Evolutionary conservation across 2,329 filamentous ascomycete genomes (phyloP), one percentile per base, ranked within the genome.

Genomic region (Alternaria arborescens): DNA sequence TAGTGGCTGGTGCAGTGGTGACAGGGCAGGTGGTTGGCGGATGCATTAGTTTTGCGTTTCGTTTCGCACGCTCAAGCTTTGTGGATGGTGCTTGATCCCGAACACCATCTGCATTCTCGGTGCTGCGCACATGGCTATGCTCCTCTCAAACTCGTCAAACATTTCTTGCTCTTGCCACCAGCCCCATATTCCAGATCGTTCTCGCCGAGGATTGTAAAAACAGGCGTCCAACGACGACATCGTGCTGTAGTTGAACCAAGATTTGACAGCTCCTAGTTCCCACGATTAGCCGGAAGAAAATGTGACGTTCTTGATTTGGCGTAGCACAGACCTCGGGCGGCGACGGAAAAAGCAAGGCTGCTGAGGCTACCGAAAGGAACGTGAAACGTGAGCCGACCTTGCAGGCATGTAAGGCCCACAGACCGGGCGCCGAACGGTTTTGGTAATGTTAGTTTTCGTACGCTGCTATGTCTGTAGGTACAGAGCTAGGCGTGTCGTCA

Each of bases 311-410:
- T 59, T n/a, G 34, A 41, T 40, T n/a, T 28, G 55, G 50, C 40
- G 26, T 26, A 16, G 26, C 30, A 55, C 60, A 38, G 26, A 8
- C 40, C 41, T 62, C 42, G 56, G 55, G 54, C 20, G 22, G 50
- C 42, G 53, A 47, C 54, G 22, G 34, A 52, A 60, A 60, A 55
- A 58, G 46, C 46, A 44, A 58, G 40, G 40, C 43, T 30, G 48
- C 42, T 50, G 32, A 52, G 47, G 53, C 47, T 60, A 24, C 52
- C 46, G 38, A 44, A 36, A 40, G 34, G 20, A 26, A 26, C 26
- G 44, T 58, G 53, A 42, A 55, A 58, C 40, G 61, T 65, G 14
- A 14, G 32, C 50, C 48, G 42, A 62, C 41, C 41, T 47, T n/a
- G 48, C 55, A 55, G 26, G 44, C 47, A 51, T 52, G 43, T 12